Evolutionary conservation across 2,329 filamentous ascomycete species (phyloP).

Genomic region (Xylariales sp.): DNA sequence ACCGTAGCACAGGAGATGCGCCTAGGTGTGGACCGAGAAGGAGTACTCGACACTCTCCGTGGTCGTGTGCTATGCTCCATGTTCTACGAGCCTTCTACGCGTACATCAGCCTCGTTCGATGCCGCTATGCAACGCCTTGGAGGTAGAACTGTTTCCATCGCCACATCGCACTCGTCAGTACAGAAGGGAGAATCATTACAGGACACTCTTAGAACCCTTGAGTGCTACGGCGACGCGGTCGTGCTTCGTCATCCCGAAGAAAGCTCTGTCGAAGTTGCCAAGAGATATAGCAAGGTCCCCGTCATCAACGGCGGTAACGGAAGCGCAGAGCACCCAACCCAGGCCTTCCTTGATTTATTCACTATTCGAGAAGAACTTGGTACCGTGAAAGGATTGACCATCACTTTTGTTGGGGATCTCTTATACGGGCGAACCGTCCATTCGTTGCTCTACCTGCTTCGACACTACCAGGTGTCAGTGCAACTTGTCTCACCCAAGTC

Average conservation of each 20-base stretch:
- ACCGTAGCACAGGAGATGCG: slow-evolving; percentile 98
- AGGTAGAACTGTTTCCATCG: slow-evolving; percentile 83
- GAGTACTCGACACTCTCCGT: slow-evolving; percentile 86
- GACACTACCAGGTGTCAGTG: slow-evolving; percentile 93
- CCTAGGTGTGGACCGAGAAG: slow-evolving; percentile 90
- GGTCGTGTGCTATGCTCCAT: slow-evolving; percentile 89
- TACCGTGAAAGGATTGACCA: slow-evolving; percentile 92
- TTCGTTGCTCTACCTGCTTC: slow-evolving; percentile 91
- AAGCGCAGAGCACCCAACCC: slow-evolving; percentile 94
- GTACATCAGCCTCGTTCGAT: slow-evolving; percentile 95
- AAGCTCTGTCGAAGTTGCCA: slow-evolving; percentile 81
- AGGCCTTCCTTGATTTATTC: slow-evolving; percentile 97
- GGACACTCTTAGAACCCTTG: slow-evolving; percentile 92
- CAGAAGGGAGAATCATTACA: slow-evolving; percentile 95
- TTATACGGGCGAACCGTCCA: slow-evolving; percentile 94
- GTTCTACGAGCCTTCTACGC: slow-evolving; percentile 97
- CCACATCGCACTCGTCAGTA: slow-evolving; percentile 86
- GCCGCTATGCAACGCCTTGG: slow-evolving; percentile 98
- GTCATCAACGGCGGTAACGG: slow-evolving; percentile 98
- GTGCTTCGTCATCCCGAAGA: slow-evolving; percentile 95
- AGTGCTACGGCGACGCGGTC: slow-evolving; percentile 93
- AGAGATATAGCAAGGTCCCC: slow-evolving; percentile 88
- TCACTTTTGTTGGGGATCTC: slow-evolving; percentile 95
- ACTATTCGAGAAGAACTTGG: slow-evolving; percentile 98
- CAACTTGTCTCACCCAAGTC: slow-evolving; percentile 89